Evolutionary conservation across 1,284 basidiomycete species (phyloP).

Genomic region (Coniferiporia sulphurascens): DNA sequence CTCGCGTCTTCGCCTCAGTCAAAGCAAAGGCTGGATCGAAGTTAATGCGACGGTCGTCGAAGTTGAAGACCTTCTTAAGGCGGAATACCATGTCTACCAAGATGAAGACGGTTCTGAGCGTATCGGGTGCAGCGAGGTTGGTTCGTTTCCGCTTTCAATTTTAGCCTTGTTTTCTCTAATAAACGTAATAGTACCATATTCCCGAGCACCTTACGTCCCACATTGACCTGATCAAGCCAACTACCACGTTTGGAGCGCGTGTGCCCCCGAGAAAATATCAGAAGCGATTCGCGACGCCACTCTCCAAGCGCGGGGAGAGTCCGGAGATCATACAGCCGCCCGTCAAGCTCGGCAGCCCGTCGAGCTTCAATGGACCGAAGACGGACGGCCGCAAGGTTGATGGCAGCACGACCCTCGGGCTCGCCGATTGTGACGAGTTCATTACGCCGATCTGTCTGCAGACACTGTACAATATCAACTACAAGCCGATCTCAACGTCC

Average conservation of each 20-base stretch:
- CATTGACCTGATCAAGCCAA: slow-evolving; percentile 42
- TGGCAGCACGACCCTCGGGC: slow-evolving; percentile 15
- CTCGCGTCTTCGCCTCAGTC: slow-evolving; percentile 29
- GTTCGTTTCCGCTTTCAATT: background rate
- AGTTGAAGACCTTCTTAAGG: slow-evolving; percentile 34
- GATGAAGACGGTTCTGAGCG: slow-evolving; percentile 37
- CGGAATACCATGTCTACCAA: slow-evolving; percentile 36
- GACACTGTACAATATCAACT: slow-evolving; percentile 22
- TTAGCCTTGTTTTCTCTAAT: background rate
- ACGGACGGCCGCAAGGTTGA: slow-evolving; percentile 17
- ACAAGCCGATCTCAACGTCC: slow-evolving; percentile 11
- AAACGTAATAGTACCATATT: slow-evolving; percentile 30
- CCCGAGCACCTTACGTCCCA: slow-evolving; percentile 34
- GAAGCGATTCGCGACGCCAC: slow-evolving; percentile 1
- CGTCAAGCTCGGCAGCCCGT: slow-evolving; percentile 15
- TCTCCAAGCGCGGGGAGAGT: background rate
- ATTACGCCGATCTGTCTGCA: slow-evolving; percentile 23
- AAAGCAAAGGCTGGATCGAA: slow-evolving; percentile 39
- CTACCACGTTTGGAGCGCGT: slow-evolving; percentile 36
- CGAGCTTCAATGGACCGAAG: slow-evolving; percentile 18
- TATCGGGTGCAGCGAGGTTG: slow-evolving; percentile 24
- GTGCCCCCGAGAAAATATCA: slow-evolving; percentile 4
- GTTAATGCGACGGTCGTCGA: slow-evolving; percentile 35
- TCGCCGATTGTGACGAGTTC: slow-evolving; percentile 22
- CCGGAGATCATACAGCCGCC: slow-evolving; percentile 1